Evolutionary conservation across 1,284 basidiomycete genomes (phyloP).

Genomic region (Irpex sp.): DNA sequence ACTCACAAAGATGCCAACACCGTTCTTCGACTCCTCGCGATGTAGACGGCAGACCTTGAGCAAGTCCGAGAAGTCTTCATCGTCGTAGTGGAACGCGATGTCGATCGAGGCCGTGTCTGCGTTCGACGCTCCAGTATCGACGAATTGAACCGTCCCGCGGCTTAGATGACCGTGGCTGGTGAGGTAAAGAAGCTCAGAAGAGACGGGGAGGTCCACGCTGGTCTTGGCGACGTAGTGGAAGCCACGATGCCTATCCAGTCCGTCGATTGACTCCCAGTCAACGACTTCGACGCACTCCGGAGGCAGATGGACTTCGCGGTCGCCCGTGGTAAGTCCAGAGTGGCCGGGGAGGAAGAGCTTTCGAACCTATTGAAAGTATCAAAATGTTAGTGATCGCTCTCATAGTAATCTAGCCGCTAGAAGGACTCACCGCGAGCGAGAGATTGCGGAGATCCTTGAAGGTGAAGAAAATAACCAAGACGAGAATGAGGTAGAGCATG

Average conservation of each 20-base stretch:
- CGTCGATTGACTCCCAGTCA: background rate
- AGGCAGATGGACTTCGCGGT: background rate
- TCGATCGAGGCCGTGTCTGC: slow-evolving; percentile 19
- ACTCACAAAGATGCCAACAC: slow-evolving; percentile 29
- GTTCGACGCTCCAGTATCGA: background rate
- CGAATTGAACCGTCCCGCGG: slow-evolving; percentile 19
- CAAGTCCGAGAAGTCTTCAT: slow-evolving; percentile 14
- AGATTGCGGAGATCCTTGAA: background rate
- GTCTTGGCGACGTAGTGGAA: slow-evolving; percentile 13
- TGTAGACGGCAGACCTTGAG: slow-evolving; percentile 20
- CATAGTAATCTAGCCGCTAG: background rate
- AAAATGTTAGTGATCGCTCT: background rate
- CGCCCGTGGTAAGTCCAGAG: background rate
- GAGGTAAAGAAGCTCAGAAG: slow-evolving; percentile 24
- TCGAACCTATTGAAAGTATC: background rate
- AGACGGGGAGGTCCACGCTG: slow-evolving; percentile 20
- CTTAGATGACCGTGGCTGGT: slow-evolving; percentile 19
- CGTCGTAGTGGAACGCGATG: slow-evolving; percentile 17
- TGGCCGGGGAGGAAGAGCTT: background rate
- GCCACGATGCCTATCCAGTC: background rate
- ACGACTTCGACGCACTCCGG: background rate
- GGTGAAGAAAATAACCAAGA: background rate
- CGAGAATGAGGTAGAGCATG: background rate
- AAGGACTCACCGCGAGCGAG: background rate
- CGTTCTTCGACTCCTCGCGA: slow-evolving; percentile 18